A percentile compares a stretch with the other conserved stretches of the same genome.
Evolutionary conservation across 805 yeast species (phyloP).

Genomic region (Barnettozyma salicaria): DNA sequence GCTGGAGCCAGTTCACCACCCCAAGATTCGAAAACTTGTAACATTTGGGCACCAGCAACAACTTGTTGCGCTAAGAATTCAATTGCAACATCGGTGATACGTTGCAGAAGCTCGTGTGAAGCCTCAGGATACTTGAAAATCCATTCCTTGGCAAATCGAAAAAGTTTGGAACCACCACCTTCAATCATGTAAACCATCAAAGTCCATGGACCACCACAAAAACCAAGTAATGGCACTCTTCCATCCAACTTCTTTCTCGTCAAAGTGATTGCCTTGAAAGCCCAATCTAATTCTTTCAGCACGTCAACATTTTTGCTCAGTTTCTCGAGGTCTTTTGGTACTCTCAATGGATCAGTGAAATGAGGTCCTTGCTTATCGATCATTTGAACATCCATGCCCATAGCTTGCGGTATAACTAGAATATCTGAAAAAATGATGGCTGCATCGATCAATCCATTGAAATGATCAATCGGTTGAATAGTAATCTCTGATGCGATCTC

Average conservation of each 20-base stretch:
- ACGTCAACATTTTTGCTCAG: slow-evolving; percentile 65
- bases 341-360: slow-evolving; percentile 81
- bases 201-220: slow-evolving; percentile 98
- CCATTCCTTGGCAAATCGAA: slow-evolving; percentile 90
- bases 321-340: slow-evolving; percentile 57
- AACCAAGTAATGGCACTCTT: slow-evolving; percentile 89
- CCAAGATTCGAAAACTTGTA: slow-evolving; percentile 96
- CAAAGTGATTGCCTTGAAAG: slow-evolving; percentile 83
- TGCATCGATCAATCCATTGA: slow-evolving; percentile 85
- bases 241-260: slow-evolving; percentile 86
- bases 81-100: slow-evolving; percentile 79
- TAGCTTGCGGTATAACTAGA: slow-evolving; percentile 93
- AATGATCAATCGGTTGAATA: slow-evolving; percentile 90
- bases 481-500: slow-evolving; percentile 92
- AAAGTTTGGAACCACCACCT: slow-evolving; percentile 92
- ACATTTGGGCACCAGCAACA: slow-evolving; percentile 95
- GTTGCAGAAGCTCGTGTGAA: slow-evolving; percentile 64
- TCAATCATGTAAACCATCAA: slow-evolving; percentile 94
- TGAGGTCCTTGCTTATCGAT: slow-evolving; percentile 92
- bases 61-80: slow-evolving; percentile 94
- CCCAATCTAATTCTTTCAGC: slow-evolving; percentile 80
- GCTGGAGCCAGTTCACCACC: slow-evolving; percentile 93
- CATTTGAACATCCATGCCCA: slow-evolving; percentile 95
- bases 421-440: slow-evolving; percentile 96
- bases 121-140: slow-evolving; percentile 72